These are phyloP conservation scores for Nemania sp. DNA, from an alignment of 2,329 filamentous ascomycete species.

Conservation along the genomic window DNA sequence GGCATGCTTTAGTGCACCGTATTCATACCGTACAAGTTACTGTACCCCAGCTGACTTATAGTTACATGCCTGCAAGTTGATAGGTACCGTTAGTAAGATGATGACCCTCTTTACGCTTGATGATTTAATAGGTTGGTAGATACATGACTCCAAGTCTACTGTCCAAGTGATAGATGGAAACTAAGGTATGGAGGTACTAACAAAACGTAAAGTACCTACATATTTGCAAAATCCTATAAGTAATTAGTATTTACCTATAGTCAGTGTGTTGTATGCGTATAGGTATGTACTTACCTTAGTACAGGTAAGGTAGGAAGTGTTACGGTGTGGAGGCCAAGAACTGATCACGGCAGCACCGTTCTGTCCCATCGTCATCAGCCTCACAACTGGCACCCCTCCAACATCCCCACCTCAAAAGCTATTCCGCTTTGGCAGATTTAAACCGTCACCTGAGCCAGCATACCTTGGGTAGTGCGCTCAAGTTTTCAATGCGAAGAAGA, in stretches of 20 bases:
- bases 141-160: too few relatives aligned
- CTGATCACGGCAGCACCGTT: not conserved
- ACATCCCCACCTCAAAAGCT: conserved; percentile 11
- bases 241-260: too few relatives aligned
- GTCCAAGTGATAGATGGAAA: too few relatives aligned
- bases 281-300: too few relatives aligned
- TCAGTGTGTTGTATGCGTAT: not conserved
- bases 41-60: not conserved
- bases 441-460: conserved; percentile 24
- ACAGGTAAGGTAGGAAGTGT: not conserved
- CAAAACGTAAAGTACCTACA: too few relatives aligned
- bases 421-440: conserved; percentile 18
- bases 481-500: conserved; percentile 14
- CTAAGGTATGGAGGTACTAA: too few relatives aligned
- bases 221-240: too few relatives aligned
- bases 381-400: conserved; percentile 17
- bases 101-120: not conserved
- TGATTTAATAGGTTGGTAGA: too few relatives aligned
- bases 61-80: not conserved
- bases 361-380: conserved; percentile 29
- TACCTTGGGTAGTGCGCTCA: not conserved
- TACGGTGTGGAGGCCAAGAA: not conserved
- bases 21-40: not conserved
- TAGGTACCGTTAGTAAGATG: too few relatives aligned
- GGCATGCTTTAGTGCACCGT: not conserved